phyloP scores from a whole-genome alignment of 164 flowering plant species.

The Dillenia turbinata region DNA sequence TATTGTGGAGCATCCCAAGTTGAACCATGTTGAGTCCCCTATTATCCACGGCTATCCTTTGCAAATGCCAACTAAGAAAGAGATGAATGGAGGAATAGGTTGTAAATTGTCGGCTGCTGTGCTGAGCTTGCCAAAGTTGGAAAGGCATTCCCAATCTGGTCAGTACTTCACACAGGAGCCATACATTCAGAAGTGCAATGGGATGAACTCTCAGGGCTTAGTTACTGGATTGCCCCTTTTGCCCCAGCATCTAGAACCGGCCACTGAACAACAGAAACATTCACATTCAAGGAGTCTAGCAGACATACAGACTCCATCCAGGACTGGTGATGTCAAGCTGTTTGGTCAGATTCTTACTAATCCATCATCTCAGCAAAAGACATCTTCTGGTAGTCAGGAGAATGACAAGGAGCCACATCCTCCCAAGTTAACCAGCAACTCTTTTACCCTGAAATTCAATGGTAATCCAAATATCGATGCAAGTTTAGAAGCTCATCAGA shows the following conservation, averaged over 20 bases:
- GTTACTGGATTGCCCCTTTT: conserved; percentile 26
- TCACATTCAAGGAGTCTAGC: conserved; percentile 28
- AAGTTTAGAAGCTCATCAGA: conserved; percentile 12
- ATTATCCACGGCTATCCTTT: conserved; percentile 41
- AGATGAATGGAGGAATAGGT: conserved; percentile 25
- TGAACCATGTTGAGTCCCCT: conserved; percentile 23
- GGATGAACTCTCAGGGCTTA: conserved; percentile 19
- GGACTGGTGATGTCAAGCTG: conserved; percentile 66
- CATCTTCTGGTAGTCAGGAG: conserved; percentile 17
- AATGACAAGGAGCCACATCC: conserved; percentile 16
- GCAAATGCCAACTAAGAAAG: conserved; percentile 30
- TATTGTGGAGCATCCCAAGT: conserved; percentile 11
- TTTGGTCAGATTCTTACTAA: conserved; percentile 77
- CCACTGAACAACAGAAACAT: conserved; percentile 14
- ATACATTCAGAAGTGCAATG: conserved; percentile 39
- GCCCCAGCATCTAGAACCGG: conserved; percentile 20
- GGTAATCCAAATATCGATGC: conserved; percentile 27
- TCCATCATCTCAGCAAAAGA: conserved; percentile 34
- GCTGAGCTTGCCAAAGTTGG: conserved; percentile 19
- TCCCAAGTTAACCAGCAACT: conserved; percentile 20
- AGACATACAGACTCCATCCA: conserved; percentile 36
- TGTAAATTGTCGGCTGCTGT: conserved; percentile 19
- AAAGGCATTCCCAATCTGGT: conserved; percentile 11
- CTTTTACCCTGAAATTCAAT: conserved; percentile 21
- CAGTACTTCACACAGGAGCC: conserved; percentile 19